These are phyloP conservation scores for Prunus campanulata DNA, from an alignment of 306 rosid species.

Conservation along the genomic window DNA sequence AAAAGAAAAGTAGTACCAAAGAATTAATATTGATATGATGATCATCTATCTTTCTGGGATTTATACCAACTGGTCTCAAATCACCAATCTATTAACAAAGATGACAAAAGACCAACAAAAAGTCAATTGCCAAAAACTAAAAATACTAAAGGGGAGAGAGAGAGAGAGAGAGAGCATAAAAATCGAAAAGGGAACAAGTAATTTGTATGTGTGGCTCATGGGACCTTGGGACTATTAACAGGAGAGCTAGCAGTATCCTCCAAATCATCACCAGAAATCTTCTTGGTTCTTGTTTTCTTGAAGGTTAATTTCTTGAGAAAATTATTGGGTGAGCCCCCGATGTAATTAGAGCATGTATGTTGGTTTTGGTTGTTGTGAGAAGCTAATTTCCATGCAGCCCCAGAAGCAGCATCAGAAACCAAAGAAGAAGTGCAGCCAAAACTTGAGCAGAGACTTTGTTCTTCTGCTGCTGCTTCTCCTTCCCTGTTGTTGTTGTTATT, in stretches of 20 bases:
- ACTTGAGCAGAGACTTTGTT: constrained; percentile 33
- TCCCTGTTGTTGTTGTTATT: neutral
- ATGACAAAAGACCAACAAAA: neutral
- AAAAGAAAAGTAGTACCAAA: constrained; percentile 40
- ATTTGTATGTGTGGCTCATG: neutral
- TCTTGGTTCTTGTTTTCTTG: constrained; percentile 58
- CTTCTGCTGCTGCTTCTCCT: neutral
- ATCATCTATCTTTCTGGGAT: constrained; percentile 45
- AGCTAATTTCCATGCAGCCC: constrained; percentile 56
- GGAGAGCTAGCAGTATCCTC: constrained; percentile 98
- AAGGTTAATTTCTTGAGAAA: constrained; percentile 41
- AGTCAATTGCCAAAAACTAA: neutral
- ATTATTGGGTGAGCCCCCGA: neutral
- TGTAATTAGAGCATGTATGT: neutral
- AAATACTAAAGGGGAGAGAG: neutral
- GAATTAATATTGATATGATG: constrained; percentile 40
- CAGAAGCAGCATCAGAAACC: constrained; percentile 89
- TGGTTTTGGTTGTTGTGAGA: constrained; percentile 16
- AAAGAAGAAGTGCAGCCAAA: constrained; percentile 56
- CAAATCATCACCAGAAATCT: constrained; percentile 43
- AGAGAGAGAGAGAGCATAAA: neutral
- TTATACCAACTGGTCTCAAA: constrained; percentile 34
- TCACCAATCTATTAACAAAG: constrained; percentile 50
- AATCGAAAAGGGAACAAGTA: neutral
- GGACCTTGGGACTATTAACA: constrained; percentile 87